Evolutionary conservation across 1,139 yeast species (phyloP).

Genomic region (Magnusiomyces ingens): DNA sequence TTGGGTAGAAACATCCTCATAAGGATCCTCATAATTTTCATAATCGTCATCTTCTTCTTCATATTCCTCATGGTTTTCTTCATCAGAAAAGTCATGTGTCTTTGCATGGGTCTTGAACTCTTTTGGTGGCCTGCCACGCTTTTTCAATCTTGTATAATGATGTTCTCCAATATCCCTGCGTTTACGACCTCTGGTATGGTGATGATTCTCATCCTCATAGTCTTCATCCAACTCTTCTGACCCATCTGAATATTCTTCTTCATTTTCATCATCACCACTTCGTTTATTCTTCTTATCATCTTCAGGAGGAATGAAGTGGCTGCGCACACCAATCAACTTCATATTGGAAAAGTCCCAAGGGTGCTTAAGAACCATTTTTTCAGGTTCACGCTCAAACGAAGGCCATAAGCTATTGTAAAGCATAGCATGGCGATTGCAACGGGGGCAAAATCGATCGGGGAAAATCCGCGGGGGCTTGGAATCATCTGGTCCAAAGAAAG

Average conservation of each 20-base stretch:
- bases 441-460: constrained; percentile 23
- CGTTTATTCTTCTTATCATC: constrained; percentile 5
- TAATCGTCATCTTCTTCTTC: no score
- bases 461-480: constrained; percentile 13
- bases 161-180: no score
- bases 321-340: constrained; percentile 13
- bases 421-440: constrained; percentile 30
- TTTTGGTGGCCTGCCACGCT: not conserved
- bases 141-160: no score
- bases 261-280: not conserved
- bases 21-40: no score
- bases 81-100: no score
- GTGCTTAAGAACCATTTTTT: constrained; percentile 18
- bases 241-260: not conserved
- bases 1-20: no score
- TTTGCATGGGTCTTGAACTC: not conserved
- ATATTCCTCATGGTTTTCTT: not conserved
- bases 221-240: not conserved
- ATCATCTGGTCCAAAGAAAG: constrained; percentile 20
- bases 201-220: not conserved
- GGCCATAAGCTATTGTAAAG: constrained; percentile 30
- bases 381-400: constrained; percentile 15
- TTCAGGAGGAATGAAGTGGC: constrained; percentile 13
- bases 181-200: not conserved
- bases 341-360: constrained; percentile 16